phyloP scores from a whole-genome alignment of 148 eudicot species.

The Amaranthus cruentus region DNA sequence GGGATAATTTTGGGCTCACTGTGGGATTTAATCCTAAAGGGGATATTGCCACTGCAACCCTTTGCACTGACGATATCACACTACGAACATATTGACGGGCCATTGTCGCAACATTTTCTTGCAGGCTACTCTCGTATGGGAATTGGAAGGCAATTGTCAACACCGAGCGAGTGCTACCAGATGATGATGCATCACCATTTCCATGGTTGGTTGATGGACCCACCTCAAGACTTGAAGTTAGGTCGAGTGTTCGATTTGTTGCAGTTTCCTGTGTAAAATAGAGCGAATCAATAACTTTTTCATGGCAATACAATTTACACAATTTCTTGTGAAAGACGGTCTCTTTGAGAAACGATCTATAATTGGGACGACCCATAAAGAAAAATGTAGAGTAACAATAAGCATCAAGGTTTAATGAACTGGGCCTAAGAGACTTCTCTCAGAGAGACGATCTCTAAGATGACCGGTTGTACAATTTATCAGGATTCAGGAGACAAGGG shows the following conservation, averaged over 20 bases:
- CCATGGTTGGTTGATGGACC: conserved; percentile 53
- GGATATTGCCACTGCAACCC: conserved; percentile 85
- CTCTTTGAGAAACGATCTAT: not conserved
- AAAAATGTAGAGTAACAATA: no score
- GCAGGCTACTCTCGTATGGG: conserved; percentile 66
- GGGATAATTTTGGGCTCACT: conserved; percentile 63
- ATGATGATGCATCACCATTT: conserved; percentile 35
- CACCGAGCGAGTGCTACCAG: conserved; percentile 55
- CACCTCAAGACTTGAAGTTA: conserved; percentile 82
- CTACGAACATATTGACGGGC: conserved; percentile 89
- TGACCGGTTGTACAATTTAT: no score
- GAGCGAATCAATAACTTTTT: conserved; percentile 4
- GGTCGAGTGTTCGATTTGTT: conserved; percentile 65
- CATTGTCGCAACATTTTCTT: conserved; percentile 78
- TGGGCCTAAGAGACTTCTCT: no score
- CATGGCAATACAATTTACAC: not conserved
- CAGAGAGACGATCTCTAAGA: no score
- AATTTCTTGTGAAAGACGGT: not conserved
- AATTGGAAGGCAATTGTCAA: conserved; percentile 93
- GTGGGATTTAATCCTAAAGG: conserved; percentile 66
- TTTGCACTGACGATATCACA: conserved; percentile 83
- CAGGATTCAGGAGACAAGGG: not conserved
- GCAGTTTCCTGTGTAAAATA: conserved; percentile 35
- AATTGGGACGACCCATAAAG: no score
- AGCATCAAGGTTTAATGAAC: no score